Evolutionary conservation across 78 protist genomes (phyloP).

Genomic region (Tieghemostelium lacteum): DNA sequence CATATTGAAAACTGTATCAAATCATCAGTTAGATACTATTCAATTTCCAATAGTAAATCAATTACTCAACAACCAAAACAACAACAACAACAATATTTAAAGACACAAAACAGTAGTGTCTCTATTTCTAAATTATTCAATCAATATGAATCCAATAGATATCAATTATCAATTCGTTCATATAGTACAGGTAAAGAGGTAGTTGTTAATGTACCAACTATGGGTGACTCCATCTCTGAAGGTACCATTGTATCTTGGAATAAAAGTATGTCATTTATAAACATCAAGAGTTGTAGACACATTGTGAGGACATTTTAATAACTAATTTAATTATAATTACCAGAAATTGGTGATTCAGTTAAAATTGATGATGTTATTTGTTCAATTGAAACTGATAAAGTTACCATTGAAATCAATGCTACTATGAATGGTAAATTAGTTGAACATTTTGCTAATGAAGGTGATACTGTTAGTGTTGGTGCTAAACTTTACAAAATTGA

Average conservation of each 20-base stretch:
- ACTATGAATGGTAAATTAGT: slow-evolving; percentile 87
- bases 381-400: slow-evolving; percentile 95
- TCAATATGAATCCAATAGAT: background rate
- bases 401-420: slow-evolving; percentile 88
- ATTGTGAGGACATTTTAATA: background rate
- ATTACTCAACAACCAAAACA: too few relatives aligned
- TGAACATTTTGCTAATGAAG: slow-evolving; percentile 76
- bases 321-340: background rate
- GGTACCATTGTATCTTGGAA: slow-evolving; percentile 80
- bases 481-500: slow-evolving; percentile 57
- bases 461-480: slow-evolving; percentile 91
- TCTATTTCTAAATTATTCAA: too few relatives aligned
- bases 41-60: too few relatives aligned
- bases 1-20: too few relatives aligned
- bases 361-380: slow-evolving; percentile 90
- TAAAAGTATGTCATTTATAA: slow-evolving; percentile 45
- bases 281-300: background rate
- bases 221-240: slow-evolving; percentile 84
- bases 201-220: slow-evolving; percentile 77
- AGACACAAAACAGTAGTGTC: too few relatives aligned
- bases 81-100: too few relatives aligned
- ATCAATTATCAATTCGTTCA: background rate
- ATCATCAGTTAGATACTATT: too few relatives aligned
- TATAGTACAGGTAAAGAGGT: slow-evolving; percentile 38
- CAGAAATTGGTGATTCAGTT: slow-evolving; percentile 88